Conservation (phyloP, 257 asterid genomes). For the Thymus mandschuricus region DNA sequence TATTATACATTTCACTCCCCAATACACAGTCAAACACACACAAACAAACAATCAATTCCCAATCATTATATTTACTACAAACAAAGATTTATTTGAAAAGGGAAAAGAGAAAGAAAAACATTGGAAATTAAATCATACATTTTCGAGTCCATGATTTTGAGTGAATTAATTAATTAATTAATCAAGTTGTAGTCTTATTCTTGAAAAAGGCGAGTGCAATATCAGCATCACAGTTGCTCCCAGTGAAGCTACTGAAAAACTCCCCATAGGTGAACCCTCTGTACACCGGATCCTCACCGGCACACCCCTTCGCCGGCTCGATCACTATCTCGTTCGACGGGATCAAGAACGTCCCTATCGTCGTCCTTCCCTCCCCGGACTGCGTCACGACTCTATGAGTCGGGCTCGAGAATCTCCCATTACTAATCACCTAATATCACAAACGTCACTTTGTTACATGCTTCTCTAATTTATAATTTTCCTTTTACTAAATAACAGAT, state of each 20-base stretch:
- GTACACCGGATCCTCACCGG: slow-evolving; percentile 32
- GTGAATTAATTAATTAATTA: too few relatives aligned
- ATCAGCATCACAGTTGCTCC: slow-evolving; percentile 34
- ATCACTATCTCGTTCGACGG: slow-evolving; percentile 52
- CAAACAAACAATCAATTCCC: too few relatives aligned
- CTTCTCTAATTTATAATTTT: too few relatives aligned
- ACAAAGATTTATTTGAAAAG: too few relatives aligned
- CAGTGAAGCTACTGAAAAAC: slow-evolving; percentile 37
- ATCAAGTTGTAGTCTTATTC: background rate
- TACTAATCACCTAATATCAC: slow-evolving; percentile 56
- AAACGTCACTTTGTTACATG: background rate
- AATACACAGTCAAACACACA: too few relatives aligned
- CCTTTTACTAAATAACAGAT: too few relatives aligned
- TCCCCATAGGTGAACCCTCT: slow-evolving; percentile 52
- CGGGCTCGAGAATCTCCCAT: slow-evolving; percentile 49
- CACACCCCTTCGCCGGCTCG: slow-evolving; percentile 42
- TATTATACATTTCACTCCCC: too few relatives aligned
- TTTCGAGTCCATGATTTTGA: background rate
- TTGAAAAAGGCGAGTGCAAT: slow-evolving; percentile 41
- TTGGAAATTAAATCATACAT: background rate
- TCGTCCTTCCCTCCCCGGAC: slow-evolving; percentile 43
- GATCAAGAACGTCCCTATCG: slow-evolving; percentile 50
- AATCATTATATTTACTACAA: too few relatives aligned
- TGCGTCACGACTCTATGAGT: slow-evolving; percentile 66
- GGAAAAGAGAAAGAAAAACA: too few relatives aligned